phyloP scores from a whole-genome alignment of 768 basidiomycete species.

The Tricholoma hemisulphureum region DNA sequence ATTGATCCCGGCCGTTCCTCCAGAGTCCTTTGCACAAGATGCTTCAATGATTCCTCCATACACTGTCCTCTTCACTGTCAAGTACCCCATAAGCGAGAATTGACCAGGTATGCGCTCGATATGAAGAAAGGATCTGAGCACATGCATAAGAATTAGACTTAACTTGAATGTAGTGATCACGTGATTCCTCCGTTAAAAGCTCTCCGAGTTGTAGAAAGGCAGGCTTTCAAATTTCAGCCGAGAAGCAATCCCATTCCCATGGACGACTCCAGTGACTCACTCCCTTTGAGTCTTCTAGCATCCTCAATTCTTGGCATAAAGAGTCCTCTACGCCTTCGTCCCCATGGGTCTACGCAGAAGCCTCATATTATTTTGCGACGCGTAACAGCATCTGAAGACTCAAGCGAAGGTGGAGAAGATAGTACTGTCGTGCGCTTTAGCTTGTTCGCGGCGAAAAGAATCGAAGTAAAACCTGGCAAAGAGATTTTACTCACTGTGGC shows the following conservation, averaged over 20 bases:
- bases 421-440: conserved; percentile 51
- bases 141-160: not conserved
- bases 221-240: conserved; percentile 6
- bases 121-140: conserved; percentile 6
- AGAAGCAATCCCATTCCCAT: conserved; percentile 20
- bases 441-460: conserved; percentile 66
- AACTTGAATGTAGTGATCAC: not conserved
- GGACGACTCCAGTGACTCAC: conserved; percentile 38
- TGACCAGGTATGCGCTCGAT: conserved; percentile 15
- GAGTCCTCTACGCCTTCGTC: conserved; percentile 60
- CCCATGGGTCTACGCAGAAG: conserved; percentile 65
- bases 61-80: conserved; percentile 8
- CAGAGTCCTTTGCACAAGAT: conserved; percentile 8
- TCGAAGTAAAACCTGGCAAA: conserved; percentile 69
- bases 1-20: too few species aligned
- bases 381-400: conserved; percentile 48
- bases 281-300: conserved; percentile 33
- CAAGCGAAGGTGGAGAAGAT: conserved; percentile 40
- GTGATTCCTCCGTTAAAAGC: not conserved
- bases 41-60: conserved; percentile 2
- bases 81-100: conserved; percentile 25
- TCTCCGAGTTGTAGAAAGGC: too few species aligned
- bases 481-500: conserved; percentile 63
- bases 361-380: conserved; percentile 67
- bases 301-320: conserved; percentile 61